phyloP scores from a whole-genome alignment of 2,329 filamentous ascomycete genomes.

The Colletotrichum orchidophilum region DNA sequence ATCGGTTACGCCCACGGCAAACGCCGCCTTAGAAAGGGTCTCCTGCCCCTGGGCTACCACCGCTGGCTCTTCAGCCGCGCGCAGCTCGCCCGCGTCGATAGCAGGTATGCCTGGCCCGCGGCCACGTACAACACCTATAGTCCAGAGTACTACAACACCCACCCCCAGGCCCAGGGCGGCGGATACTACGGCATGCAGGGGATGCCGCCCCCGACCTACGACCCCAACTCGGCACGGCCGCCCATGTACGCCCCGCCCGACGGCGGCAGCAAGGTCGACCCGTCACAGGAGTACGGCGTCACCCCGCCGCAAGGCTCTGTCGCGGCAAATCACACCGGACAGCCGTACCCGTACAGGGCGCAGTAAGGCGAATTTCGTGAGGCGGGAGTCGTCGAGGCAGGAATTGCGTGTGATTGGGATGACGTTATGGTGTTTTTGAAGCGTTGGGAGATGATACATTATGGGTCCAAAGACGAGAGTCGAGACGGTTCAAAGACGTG shows the following conservation, averaged over 20 bases:
- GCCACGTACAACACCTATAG: slow-evolving; percentile 52
- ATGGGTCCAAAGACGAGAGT: too few relatives aligned
- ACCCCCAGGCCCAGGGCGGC: slow-evolving; percentile 33
- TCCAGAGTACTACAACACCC: slow-evolving; percentile 44
- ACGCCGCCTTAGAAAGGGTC: slow-evolving; percentile 70
- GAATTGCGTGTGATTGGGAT: neutral
- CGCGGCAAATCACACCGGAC: slow-evolving; percentile 44
- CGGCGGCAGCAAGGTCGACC: slow-evolving; percentile 63
- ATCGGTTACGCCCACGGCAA: slow-evolving; percentile 77
- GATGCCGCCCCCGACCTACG: slow-evolving; percentile 67
- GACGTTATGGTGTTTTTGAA: slow-evolving; percentile 9
- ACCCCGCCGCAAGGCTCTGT: slow-evolving; percentile 44
- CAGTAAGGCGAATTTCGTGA: slow-evolving; percentile 31
- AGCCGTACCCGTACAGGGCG: slow-evolving; percentile 41
- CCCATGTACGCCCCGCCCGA: slow-evolving; percentile 64
- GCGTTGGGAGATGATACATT: neutral
- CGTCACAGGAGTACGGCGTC: slow-evolving; percentile 38
- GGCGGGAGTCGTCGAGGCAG: slow-evolving; percentile 25
- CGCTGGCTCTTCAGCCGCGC: slow-evolving; percentile 64
- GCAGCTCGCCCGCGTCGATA: slow-evolving; percentile 57
- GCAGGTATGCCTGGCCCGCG: slow-evolving; percentile 53
- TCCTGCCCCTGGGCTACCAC: slow-evolving; percentile 75
- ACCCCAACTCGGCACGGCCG: slow-evolving; percentile 60
- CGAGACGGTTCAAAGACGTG: slow-evolving; percentile 2
- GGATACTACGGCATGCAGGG: slow-evolving; percentile 58